A percentile compares a stretch with the other conserved stretches of the same genome.
These are phyloP conservation scores for Entamoeba invadens DNA, from an alignment of 208 protist genomes.

Conservation along the genomic window DNA sequence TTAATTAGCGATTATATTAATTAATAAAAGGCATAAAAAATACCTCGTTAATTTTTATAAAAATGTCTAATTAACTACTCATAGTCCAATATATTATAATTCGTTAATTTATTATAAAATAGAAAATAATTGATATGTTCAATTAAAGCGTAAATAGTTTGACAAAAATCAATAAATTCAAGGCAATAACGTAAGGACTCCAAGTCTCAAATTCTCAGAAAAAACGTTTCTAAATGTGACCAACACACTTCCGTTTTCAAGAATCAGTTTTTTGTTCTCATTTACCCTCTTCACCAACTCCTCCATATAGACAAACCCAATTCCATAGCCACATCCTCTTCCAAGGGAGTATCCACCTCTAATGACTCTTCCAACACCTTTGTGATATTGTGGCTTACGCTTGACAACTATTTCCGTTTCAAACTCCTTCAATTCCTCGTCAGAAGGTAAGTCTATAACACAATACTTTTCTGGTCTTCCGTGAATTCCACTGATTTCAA, in stretches of 20 bases:
- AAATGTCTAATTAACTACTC: too few relatives aligned
- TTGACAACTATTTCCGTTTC: not conserved
- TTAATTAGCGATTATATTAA: too few relatives aligned
- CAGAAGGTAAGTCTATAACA: not conserved
- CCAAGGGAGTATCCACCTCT: not conserved
- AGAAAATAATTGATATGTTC: too few relatives aligned
- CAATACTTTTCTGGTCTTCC: not conserved
- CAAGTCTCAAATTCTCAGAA: not conserved
- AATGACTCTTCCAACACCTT: not conserved
- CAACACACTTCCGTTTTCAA: not conserved
- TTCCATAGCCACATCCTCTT: not conserved
- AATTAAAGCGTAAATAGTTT: too few relatives aligned
- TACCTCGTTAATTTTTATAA: too few relatives aligned
- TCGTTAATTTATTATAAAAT: too few relatives aligned
- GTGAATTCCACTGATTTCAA: not conserved
- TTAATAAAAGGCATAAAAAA: too few relatives aligned
- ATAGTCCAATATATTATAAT: too few relatives aligned
- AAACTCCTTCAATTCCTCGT: not conserved
- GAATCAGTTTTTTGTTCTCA: not conserved
- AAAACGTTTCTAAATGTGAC: not conserved
- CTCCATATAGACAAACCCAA: not conserved
- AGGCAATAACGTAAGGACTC: not conserved
- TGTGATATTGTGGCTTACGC: not conserved
- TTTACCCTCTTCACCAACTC: not conserved
- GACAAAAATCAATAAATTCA: too few relatives aligned